Base-by-base conservation (phyloP, 2,329 filamentous ascomycete genomes). In the Fusarium nurragi region DNA sequence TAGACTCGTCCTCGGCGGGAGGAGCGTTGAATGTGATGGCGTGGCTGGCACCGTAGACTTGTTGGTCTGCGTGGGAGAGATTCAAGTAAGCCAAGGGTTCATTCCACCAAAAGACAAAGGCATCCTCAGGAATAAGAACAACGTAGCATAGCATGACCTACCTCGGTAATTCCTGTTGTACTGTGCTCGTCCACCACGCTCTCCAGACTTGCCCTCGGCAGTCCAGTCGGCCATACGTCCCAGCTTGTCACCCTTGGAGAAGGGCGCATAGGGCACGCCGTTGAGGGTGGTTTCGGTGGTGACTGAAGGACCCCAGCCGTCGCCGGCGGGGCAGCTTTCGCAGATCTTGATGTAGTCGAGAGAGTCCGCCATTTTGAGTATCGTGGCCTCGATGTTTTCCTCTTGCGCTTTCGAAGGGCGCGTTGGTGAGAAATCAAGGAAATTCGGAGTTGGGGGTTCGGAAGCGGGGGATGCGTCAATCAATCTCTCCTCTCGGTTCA, bases 171-270 rank as follows among this genome's bases (percentile, higher is more conserved):
- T 95, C 71, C 94, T 87, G 79, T 94, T 93, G 80, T 97, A 98
- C 76, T 95, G 92, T 78, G 91, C 89, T 76, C 94, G 85, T 64
- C 93, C 92, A 70, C 91, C 90, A 61, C 88, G 84, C 71, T 89
- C 87, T 74, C 93, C 84, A 61, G 95, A 92, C 81, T 97, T 97
- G 78, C 91, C 89, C 76, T 97, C 95, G 44, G 88, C 76, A 18
- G 94, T 97, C 95, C 95, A 99, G 84, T 99, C 95, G 62, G 95
- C 95, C 94, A 99, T 98, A 78, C 95, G 94, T 75, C 95, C 95
- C 60, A 99, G 85, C 86, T 97, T 98, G 84, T 99, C 95, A 77
- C 93, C 93, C 82, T 99, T 99, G 70, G 94, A 97, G 84, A 95
- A 99, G 62, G 95, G 95, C 72, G 95, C 95, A 79, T 97, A 99